Evolutionary conservation across 352 stramenopile species (phyloP), one percentile per base, ranked within the genome.

Genomic region (Globisporangium takayamanum): DNA sequence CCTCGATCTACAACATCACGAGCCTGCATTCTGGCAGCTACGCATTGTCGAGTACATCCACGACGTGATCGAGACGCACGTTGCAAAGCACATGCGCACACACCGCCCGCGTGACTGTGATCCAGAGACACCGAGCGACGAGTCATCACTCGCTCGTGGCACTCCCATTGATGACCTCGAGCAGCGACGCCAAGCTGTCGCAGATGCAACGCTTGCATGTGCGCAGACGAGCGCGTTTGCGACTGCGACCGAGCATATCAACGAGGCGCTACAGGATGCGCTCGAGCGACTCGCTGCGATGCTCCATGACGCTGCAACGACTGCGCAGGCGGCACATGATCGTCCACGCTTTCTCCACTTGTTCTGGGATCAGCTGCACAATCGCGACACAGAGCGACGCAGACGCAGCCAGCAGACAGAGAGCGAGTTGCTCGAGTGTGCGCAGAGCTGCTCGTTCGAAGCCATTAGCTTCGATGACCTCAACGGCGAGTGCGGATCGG

Each of bases 1-100:
- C 14, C 18, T 72, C 37, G 55, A 51, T 26, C 50, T 85, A 3
- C 56, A 72, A 14, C 20, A 48, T 0, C 59, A 71, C 5, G 79
- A 89, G 53, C 73, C 76, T 25, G 63, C 61, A 0, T 84, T 87
- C 48, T 89, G 79, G 79, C 64, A 87, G 54, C 57, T 87, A 28
- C 64, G 66, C 14, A 50, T 86, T 30, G 69, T 80, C 16, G 36
- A 82, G 37, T 69, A 58, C 37, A 76, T 89, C 18, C 64, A 65
- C 11, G 20, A 61, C 2, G 56, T 66, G 8, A 20, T 74, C 1
- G 62, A 72, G 36, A 20, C 58, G 15, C 64, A 59, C 3, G 25
- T 68, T 7, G 55, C 42, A 15, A 15, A 2, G 39, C 39, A 25
- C 25, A 16, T 60, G 12, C 41, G 15, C 18, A 5, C 14, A 22